Evolutionary conservation across 805 yeast genomes (phyloP).

Genomic region (Teunomyces barrocoloradensis): DNA sequence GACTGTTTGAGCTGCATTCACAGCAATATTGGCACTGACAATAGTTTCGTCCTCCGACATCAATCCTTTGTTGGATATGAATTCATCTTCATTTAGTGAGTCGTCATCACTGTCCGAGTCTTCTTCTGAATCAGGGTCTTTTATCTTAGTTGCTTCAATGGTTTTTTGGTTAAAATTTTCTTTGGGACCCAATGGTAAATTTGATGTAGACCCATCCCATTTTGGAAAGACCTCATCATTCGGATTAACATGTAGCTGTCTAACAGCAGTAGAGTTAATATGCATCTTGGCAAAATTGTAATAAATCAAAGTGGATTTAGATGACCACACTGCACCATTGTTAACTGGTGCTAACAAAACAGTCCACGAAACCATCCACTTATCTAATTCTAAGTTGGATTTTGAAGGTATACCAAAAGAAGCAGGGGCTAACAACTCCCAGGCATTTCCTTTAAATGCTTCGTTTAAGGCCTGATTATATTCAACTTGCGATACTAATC

Average conservation of each 20-base stretch:
- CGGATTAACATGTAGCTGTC: slow-evolving; percentile 36
- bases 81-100: slow-evolving; percentile 26
- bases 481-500: slow-evolving; percentile 65
- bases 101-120: slow-evolving; percentile 16
- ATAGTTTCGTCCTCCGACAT: slow-evolving; percentile 32
- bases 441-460: slow-evolving; percentile 56
- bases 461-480: slow-evolving; percentile 62
- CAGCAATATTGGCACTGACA: slow-evolving; percentile 49
- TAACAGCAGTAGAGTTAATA: slow-evolving; percentile 53
- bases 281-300: slow-evolving; percentile 77
- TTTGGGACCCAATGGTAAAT: background rate
- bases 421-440: slow-evolving; percentile 60
- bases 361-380: slow-evolving; percentile 82
- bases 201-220: slow-evolving; percentile 19
- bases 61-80: slow-evolving; percentile 30
- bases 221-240: slow-evolving; percentile 33
- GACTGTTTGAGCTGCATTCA: slow-evolving; percentile 62
- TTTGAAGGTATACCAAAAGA: slow-evolving; percentile 67
- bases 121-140: slow-evolving; percentile 9
- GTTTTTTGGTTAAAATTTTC: slow-evolving; percentile 5
- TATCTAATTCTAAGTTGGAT: slow-evolving; percentile 63
- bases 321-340: slow-evolving; percentile 59
- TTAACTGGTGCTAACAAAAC: slow-evolving; percentile 60
- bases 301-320: slow-evolving; percentile 66
- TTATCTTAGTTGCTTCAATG: slow-evolving; percentile 5